Conservation (phyloP, 176 grass and related monocot species). For the Hyparrhenia diplandra region DNA sequence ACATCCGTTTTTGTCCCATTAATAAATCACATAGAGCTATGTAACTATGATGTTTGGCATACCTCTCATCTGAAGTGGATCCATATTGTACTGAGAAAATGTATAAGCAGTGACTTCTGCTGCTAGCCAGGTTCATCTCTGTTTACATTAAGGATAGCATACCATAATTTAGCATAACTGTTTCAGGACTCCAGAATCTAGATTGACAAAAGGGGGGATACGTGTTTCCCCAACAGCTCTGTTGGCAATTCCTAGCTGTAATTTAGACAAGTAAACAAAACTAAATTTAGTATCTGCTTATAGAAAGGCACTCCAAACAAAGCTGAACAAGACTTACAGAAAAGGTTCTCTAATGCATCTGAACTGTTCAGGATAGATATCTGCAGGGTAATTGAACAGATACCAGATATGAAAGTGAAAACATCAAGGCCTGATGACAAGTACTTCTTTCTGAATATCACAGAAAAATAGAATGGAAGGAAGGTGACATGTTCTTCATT, state of each 20-base stretch:
- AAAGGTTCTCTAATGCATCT: constrained; percentile 58
- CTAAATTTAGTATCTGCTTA: constrained; percentile 4
- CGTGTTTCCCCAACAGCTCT: constrained; percentile 92
- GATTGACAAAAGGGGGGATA: constrained; percentile 43
- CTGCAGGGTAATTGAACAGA: constrained; percentile 36
- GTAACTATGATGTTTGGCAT: neutral
- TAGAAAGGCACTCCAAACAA: neutral
- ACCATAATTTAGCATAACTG: constrained; percentile 21
- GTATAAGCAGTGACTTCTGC: constrained; percentile 53
- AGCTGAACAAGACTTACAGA: constrained; percentile 52
- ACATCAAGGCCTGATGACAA: constrained; percentile 5
- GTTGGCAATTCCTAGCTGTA: constrained; percentile 85
- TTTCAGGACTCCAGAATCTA: constrained; percentile 18
- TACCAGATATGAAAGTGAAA: constrained; percentile 18
- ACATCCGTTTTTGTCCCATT: no score
- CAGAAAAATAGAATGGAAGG: constrained; percentile 16
- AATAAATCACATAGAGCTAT: neutral
- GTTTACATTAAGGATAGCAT: constrained; percentile 26
- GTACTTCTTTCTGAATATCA: neutral
- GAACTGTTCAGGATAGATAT: constrained; percentile 55
- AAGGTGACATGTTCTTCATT: neutral
- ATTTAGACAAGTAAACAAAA: constrained; percentile 11
- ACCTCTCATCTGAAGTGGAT: constrained; percentile 58
- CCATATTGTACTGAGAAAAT: constrained; percentile 71
- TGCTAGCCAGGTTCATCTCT: constrained; percentile 66